Evolutionary conservation across 208 protist species (phyloP).

Genomic region (Acanthamoeba lenticulata): DNA sequence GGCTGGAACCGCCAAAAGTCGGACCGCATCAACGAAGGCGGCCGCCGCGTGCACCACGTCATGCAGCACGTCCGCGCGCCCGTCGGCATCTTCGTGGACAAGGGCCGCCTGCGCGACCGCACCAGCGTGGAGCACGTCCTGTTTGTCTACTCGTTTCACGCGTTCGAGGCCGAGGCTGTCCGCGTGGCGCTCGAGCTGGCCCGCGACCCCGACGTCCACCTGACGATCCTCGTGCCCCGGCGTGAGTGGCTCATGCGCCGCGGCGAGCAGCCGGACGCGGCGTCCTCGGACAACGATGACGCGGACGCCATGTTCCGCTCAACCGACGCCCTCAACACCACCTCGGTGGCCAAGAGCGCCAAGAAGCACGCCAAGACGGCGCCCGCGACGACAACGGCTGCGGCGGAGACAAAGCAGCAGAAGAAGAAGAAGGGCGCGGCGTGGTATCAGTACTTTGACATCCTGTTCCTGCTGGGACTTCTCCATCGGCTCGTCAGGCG

Average conservation of each 20-base stretch:
- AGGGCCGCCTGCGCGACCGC: neutral
- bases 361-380: neutral
- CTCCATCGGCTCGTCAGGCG: neutral
- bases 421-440: neutral
- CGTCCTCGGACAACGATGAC: too few species aligned
- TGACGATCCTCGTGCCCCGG: neutral
- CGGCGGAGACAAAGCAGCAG: neutral
- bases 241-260: neutral
- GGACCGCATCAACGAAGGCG: neutral
- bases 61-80: slow-evolving; percentile 17
- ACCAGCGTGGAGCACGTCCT: neutral
- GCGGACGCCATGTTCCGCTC: neutral
- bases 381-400: too few species aligned
- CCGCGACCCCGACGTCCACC: neutral
- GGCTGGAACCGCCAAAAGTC: slow-evolving; percentile 15
- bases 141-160: neutral
- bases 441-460: neutral
- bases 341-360: neutral
- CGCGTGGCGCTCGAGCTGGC: neutral
- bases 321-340: neutral
- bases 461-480: neutral
- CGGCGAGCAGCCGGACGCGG: neutral
- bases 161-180: neutral
- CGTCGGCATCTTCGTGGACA: neutral
- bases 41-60: neutral